Percentiles rank a stretch among this genome's conserved stretches.
Conservation (phyloP, 805 yeast species). For the Barnettozyma vustinii region DNA sequence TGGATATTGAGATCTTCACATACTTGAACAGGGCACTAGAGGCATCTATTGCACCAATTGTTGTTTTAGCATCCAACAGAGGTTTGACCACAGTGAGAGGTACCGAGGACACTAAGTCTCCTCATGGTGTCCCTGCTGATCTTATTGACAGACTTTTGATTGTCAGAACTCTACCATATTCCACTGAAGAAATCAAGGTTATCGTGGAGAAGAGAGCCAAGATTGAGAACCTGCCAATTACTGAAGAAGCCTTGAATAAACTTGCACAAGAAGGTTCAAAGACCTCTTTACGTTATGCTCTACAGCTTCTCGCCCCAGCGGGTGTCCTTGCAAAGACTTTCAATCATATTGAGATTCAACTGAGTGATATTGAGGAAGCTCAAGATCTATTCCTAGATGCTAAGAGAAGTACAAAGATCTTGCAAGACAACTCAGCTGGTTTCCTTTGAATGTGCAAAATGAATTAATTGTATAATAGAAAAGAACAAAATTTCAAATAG, state of each 20-base stretch:
- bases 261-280: constrained; percentile 69
- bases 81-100: constrained; percentile 92
- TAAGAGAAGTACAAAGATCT: constrained; percentile 67
- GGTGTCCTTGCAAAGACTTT: constrained; percentile 72
- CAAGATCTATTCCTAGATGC: constrained; percentile 81
- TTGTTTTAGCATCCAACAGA: constrained; percentile 91
- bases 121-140: constrained; percentile 97
- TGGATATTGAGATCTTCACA: constrained; percentile 95
- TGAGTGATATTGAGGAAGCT: constrained; percentile 78
- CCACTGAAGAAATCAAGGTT: constrained; percentile 70
- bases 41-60: constrained; percentile 87
- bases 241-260: constrained; percentile 63
- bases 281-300: constrained; percentile 84
- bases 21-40: constrained; percentile 92
- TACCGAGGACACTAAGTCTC: constrained; percentile 76
- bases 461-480: constrained; percentile 6
- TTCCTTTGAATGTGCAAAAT: constrained; percentile 25
- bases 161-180: constrained; percentile 88
- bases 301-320: constrained; percentile 88
- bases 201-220: constrained; percentile 79
- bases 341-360: constrained; percentile 62
- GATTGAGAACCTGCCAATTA: constrained; percentile 66
- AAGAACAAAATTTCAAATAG: neutral
- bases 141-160: constrained; percentile 86
- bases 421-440: constrained; percentile 32